Base-by-base conservation (phyloP, 441 rosid genomes). In the Aleurites moluccanus region DNA sequence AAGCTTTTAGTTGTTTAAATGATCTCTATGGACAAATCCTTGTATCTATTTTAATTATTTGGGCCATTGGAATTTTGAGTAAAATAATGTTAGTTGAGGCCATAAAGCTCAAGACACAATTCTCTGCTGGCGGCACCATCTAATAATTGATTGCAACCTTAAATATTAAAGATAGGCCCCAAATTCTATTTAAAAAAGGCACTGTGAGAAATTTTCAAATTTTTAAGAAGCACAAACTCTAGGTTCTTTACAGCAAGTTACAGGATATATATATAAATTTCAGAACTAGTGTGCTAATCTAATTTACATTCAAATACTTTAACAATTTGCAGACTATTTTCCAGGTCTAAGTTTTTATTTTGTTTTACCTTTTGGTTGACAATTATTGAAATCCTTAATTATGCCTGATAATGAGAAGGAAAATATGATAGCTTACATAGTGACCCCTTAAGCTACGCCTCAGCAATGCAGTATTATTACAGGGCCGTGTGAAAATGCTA, bases 401-500 rank as follows among this genome's bases (percentile, higher is more conserved):
- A 65, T 6, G 57, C 13, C 13, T 44, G 21, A 63, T 55, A 40
- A 30, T 38, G 40, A 44, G 56, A 65, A 45, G 3, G 68, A 76
- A 33, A 49, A 56, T 38, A 45, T 38, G 27, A 64, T 27, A 33
- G 40, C 81, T 81, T 81, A 95, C 98, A 80, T 88, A 91, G 70
- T 86, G 98, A 67, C 95, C 90, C 75, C 86, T 85, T 55, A 79
- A 81, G 84, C 81, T 88, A 77, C 70, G 91, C 74, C 81, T 87
- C 45, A 90, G 78, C 10, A 89, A 74, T 67, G 85, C 79, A 60
- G 90, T 83, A 70, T 49, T 79, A 62, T 80, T 87, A 87, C 99
- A 96, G 77, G 97, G 87, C 66, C 33, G 76, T 14, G 98, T 90
- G 88, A 80, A 96, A 85, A 96, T 93, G 86, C 97, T 93, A 71